Conservation (phyloP, 805 yeast genomes). For the Cephaloascus albidus region DNA sequence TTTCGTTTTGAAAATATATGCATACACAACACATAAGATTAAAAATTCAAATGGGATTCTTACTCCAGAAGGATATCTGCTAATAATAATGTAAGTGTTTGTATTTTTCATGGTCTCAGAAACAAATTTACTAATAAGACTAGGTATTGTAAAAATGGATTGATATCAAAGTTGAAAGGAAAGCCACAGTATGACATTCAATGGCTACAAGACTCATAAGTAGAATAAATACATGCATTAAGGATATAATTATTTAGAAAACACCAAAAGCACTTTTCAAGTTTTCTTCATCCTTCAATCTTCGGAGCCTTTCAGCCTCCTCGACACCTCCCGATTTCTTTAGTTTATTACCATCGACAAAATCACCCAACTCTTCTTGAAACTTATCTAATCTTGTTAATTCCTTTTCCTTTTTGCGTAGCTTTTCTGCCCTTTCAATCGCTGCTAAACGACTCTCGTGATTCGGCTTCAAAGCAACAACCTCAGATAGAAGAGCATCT, state of each 20-base stretch:
- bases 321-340: slow-evolving; percentile 86
- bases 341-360: slow-evolving; percentile 69
- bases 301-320: slow-evolving; percentile 67
- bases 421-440: slow-evolving; percentile 74
- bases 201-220: not conserved
- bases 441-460: slow-evolving; percentile 85
- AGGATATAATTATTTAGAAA: too few relatives aligned
- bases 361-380: slow-evolving; percentile 76
- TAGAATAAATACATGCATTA: not conserved
- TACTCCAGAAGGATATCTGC: too few relatives aligned
- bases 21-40: too few relatives aligned
- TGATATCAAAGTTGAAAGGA: too few relatives aligned
- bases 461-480: slow-evolving; percentile 69
- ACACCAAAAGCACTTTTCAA: slow-evolving; percentile 28
- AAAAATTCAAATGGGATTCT: too few relatives aligned
- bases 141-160: too few relatives aligned
- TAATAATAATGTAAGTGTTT: too few relatives aligned
- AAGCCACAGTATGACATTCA: not conserved
- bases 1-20: too few relatives aligned
- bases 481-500: slow-evolving; percentile 76
- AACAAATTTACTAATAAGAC: too few relatives aligned
- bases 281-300: slow-evolving; percentile 61
- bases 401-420: slow-evolving; percentile 64
- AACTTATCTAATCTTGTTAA: slow-evolving; percentile 52
- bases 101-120: too few relatives aligned